Percentiles rank a stretch among this genome's conserved stretches.
phyloP scores from a whole-genome alignment of 768 basidiomycete genomes.

The Hericium erinaceus region DNA sequence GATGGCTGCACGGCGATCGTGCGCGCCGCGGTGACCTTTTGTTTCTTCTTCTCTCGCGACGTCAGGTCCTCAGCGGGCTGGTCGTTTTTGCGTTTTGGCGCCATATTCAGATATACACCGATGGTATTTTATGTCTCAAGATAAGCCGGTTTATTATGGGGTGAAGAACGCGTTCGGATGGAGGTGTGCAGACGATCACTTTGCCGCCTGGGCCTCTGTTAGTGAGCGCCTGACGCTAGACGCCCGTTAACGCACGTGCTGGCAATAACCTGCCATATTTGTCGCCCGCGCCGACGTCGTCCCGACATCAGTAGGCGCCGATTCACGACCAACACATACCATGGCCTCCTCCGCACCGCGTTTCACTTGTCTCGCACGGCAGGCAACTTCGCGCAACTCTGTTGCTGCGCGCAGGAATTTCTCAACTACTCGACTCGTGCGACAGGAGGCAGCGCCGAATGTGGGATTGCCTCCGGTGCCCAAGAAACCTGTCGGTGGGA shows the following conservation, averaged over 20 bases:
- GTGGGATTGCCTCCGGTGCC: conserved; percentile 45
- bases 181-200: no score
- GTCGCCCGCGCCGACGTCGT: no score
- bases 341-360: conserved; percentile 25
- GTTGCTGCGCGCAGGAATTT: conserved; percentile 25
- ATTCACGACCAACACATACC: conserved; percentile 1
- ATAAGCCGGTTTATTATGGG: no score
- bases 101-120: conserved; percentile 18
- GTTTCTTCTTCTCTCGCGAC: conserved; percentile 57
- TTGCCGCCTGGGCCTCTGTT: no score
- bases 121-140: no score
- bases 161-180: no score
- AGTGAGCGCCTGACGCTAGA: no score
- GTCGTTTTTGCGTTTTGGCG: conserved; percentile 33
- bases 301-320: no score
- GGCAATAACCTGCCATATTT: no score
- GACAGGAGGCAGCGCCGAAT: conserved; percentile 34
- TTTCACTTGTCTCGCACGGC: conserved; percentile 2
- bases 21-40: conserved; percentile 52
- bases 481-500: conserved; percentile 66
- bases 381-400: background rate
- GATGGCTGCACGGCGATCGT: conserved; percentile 52
- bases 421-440: conserved; percentile 33
- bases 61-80: conserved; percentile 18
- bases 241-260: no score